Percentiles rank a stretch among this genome's conserved stretches.
Evolutionary conservation across 352 stramenopile genomes (phyloP).

Genomic region (Aphanomyces euteiches): DNA sequence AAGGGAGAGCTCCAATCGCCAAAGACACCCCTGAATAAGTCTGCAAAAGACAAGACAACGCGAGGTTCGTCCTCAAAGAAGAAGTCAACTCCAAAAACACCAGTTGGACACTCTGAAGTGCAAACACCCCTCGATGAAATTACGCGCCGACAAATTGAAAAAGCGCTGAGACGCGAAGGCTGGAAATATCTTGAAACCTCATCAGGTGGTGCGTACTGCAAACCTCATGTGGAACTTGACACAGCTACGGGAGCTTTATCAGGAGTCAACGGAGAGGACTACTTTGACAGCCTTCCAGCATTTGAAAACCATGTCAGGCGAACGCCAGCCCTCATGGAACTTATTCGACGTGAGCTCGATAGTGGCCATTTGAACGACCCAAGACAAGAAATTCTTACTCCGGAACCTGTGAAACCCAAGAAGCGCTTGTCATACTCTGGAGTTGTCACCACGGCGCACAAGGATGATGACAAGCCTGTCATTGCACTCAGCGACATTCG

Average conservation of each 20-base stretch:
- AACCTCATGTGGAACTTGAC: background rate
- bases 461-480: background rate
- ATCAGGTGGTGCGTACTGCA: conserved; percentile 9
- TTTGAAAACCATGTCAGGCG: conserved; percentile 4
- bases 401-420: conserved; percentile 4
- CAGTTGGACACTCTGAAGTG: background rate
- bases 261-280: background rate
- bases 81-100: background rate
- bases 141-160: conserved; percentile 2
- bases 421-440: conserved; percentile 18
- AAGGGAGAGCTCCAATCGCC: no score
- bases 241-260: background rate
- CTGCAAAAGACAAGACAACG: background rate
- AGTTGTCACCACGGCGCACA: background rate
- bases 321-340: conserved; percentile 6
- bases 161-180: background rate
- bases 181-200: conserved; percentile 15
- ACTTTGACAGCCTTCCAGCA: background rate
- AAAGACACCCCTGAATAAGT: background rate
- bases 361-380: conserved; percentile 13
- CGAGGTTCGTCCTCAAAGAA: background rate
- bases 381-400: background rate
- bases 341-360: background rate
- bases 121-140: background rate
- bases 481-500: background rate